Evolutionary conservation across 2,329 filamentous ascomycete species (phyloP).

Genomic region (Fusarium sp.): DNA sequence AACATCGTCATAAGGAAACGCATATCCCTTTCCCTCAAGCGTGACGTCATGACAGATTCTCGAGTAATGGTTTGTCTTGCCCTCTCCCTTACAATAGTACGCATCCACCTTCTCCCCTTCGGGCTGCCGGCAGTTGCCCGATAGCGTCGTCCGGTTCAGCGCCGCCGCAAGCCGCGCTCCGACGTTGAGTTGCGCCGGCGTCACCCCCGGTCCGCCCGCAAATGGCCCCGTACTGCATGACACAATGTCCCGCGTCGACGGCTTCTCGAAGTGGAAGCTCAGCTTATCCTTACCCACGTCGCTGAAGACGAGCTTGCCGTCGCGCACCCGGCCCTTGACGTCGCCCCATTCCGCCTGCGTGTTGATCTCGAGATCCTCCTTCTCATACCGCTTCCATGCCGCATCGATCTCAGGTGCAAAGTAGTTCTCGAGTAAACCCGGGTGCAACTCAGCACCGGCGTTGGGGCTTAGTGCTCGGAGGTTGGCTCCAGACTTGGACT

Average conservation of each 20-base stretch:
- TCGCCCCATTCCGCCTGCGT: conserved; percentile 69
- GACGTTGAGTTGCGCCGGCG: conserved; percentile 70
- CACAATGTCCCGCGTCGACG: conserved; percentile 65
- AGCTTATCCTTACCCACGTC: conserved; percentile 55
- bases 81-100: conserved; percentile 65
- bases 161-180: conserved; percentile 82
- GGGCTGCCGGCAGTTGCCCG: conserved; percentile 67
- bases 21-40: conserved; percentile 74
- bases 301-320: conserved; percentile 59
- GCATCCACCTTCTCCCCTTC: conserved; percentile 62
- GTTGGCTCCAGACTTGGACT: conserved; percentile 55
- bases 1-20: conserved; percentile 81
- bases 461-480: conserved; percentile 70
- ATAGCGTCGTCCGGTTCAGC: conserved; percentile 80
- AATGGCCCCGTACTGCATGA: conserved; percentile 72
- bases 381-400: conserved; percentile 67
- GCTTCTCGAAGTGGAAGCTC: conserved; percentile 59
- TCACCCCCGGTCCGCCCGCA: conserved; percentile 53
- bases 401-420: conserved; percentile 65
- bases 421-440: conserved; percentile 64
- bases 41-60: conserved; percentile 74
- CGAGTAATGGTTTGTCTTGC: conserved; percentile 76
- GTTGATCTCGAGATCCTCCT: conserved; percentile 63
- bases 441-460: conserved; percentile 61
- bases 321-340: conserved; percentile 60